phyloP scores from a whole-genome alignment of 805 yeast species.

The Yarrowia deformans region DNA sequence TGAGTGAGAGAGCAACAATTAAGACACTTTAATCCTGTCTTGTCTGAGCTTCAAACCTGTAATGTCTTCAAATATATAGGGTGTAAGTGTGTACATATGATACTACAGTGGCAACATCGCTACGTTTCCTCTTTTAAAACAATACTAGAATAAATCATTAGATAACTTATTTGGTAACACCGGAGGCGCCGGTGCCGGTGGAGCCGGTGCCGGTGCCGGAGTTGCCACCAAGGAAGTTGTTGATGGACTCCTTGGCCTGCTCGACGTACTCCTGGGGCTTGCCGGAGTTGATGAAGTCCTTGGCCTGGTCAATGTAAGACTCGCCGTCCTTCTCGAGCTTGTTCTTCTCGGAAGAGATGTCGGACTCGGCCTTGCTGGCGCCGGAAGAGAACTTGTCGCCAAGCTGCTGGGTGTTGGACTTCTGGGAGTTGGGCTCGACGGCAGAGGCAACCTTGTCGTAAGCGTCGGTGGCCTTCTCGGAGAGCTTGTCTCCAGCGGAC shows the following conservation, averaged over 20 bases:
- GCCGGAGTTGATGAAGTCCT: conserved; percentile 40
- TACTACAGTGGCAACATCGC: too few species aligned
- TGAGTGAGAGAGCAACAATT: too few species aligned
- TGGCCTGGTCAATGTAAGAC: conserved; percentile 40
- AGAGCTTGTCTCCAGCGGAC: conserved; percentile 66
- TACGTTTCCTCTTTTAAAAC: too few species aligned
- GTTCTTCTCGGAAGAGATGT: conserved; percentile 43
- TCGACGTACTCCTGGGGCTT: conserved; percentile 40
- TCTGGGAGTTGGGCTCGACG: conserved; percentile 68
- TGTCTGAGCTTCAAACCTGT: too few species aligned
- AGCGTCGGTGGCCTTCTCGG: conserved; percentile 72
- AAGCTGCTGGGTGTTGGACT: conserved; percentile 72
- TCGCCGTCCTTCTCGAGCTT: conserved; percentile 52
- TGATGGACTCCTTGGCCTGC: conserved; percentile 39
- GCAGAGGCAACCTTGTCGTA: conserved; percentile 68
- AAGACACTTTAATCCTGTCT: too few species aligned
- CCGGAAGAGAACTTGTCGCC: conserved; percentile 68
- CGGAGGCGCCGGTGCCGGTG: conserved; percentile 1
- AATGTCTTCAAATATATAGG: too few species aligned
- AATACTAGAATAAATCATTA: too few species aligned
- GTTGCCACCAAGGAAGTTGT: conserved; percentile 32
- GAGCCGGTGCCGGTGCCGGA: conserved; percentile 23
- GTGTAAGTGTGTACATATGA: too few species aligned
- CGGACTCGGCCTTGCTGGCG: conserved; percentile 57
- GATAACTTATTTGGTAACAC: not conserved